phyloP scores from a whole-genome alignment of 768 basidiomycete genomes.

The Boletus rex-veris region DNA sequence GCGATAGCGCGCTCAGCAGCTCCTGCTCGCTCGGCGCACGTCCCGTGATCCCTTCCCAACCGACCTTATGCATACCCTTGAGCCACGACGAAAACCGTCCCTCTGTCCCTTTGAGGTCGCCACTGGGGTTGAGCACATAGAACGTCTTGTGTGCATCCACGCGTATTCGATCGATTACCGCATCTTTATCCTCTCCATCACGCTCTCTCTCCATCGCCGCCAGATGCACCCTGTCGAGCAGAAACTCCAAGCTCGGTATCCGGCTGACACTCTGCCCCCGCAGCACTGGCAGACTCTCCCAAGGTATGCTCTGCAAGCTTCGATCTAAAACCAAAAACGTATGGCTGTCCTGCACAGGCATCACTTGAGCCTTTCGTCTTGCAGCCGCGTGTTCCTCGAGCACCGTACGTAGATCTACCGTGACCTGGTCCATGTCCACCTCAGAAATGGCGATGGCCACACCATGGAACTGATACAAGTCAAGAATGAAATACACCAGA shows the following conservation, averaged over 20 bases:
- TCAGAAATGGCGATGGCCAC: constrained; percentile 86
- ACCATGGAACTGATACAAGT: constrained; percentile 92
- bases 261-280: constrained; percentile 85
- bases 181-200: constrained; percentile 10
- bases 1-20: constrained; percentile 64
- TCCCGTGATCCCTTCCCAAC: constrained; percentile 85
- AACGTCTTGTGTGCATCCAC: constrained; percentile 71
- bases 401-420: constrained; percentile 72
- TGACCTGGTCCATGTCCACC: constrained; percentile 88
- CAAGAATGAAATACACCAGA: constrained; percentile 87
- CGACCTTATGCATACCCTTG: constrained; percentile 60
- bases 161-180: constrained; percentile 41
- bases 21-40: constrained; percentile 80
- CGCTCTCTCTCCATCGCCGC: constrained; percentile 42
- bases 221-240: constrained; percentile 76
- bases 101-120: constrained; percentile 84
- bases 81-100: constrained; percentile 79
- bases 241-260: constrained; percentile 86
- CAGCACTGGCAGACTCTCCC: constrained; percentile 91
- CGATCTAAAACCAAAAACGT: constrained; percentile 88
- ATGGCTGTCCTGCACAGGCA: constrained; percentile 54
- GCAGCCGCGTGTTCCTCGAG: constrained; percentile 65
- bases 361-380: constrained; percentile 31
- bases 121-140: constrained; percentile 89
- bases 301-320: constrained; percentile 83